Evolutionary conservation across 1,284 basidiomycete species (phyloP).

Genomic region (Irpex sp.): DNA sequence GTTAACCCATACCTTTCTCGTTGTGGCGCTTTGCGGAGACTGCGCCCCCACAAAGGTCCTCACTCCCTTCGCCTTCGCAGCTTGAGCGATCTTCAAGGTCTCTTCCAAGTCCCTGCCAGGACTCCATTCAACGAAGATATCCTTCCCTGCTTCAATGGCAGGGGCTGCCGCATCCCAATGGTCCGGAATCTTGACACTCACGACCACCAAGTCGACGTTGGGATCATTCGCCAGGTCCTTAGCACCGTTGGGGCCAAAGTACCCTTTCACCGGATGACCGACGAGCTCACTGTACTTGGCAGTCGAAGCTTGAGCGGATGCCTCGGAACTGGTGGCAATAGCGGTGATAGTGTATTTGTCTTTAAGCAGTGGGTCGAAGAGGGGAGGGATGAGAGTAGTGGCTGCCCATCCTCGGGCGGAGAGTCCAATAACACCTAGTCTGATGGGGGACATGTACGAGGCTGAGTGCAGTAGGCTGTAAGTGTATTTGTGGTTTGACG

Average conservation of each 20-base stretch:
- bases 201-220: slow-evolving; percentile 29
- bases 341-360: slow-evolving; percentile 22
- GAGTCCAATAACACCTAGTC: slow-evolving; percentile 28
- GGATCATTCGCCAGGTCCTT: slow-evolving; percentile 24
- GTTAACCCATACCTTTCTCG: slow-evolving; percentile 21
- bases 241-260: slow-evolving; percentile 18
- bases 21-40: slow-evolving; percentile 18
- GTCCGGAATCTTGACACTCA: slow-evolving; percentile 26
- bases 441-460: slow-evolving; percentile 9
- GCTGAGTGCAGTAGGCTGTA: no score
- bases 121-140: slow-evolving; percentile 35
- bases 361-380: slow-evolving; percentile 13
- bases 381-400: slow-evolving; percentile 16
- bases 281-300: slow-evolving; percentile 18
- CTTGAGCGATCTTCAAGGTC: slow-evolving; percentile 24
- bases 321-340: slow-evolving; percentile 22
- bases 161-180: slow-evolving; percentile 23
- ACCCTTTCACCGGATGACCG: slow-evolving; percentile 20
- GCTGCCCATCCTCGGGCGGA: slow-evolving; percentile 29
- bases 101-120: slow-evolving; percentile 24
- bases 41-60: slow-evolving; percentile 29
- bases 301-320: slow-evolving; percentile 22
- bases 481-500: no score
- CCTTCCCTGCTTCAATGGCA: slow-evolving; percentile 29
- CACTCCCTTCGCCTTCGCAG: slow-evolving; percentile 25